Evolutionary conservation across 768 basidiomycete species (phyloP).

Genomic region (Pilatotrama ljubarskyi): DNA sequence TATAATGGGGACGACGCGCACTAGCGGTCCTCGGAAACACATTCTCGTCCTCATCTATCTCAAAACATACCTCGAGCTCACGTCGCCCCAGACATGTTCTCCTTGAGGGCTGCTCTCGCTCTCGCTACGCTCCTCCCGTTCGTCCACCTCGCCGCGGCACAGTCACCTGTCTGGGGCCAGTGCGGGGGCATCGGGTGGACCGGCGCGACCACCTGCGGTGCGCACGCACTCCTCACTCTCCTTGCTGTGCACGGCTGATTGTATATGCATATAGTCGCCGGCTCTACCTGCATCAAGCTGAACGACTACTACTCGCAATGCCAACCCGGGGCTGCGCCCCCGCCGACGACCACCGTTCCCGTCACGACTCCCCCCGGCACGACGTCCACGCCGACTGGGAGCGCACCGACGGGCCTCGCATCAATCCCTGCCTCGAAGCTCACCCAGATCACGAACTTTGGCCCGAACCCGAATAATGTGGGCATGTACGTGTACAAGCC

Average conservation of each 20-base stretch:
- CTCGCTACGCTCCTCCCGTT: conserved; percentile 29
- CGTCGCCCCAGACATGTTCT: neutral
- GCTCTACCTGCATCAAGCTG: conserved; percentile 34
- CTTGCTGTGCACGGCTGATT: conserved; percentile 35
- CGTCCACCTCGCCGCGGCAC: conserved; percentile 23
- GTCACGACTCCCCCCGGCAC: neutral
- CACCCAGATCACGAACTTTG: conserved; percentile 42
- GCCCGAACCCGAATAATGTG: conserved; percentile 52
- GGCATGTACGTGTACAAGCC: conserved; percentile 42
- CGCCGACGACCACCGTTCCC: neutral
- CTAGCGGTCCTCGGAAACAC: too few relatives aligned
- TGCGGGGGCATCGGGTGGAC: conserved; percentile 39
- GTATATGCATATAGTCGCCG: conserved; percentile 27
- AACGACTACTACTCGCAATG: conserved; percentile 48
- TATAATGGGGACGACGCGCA: too few relatives aligned
- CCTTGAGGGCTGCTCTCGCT: neutral
- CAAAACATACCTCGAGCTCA: too few relatives aligned
- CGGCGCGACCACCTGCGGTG: conserved; percentile 37
- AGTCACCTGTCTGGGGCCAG: conserved; percentile 29
- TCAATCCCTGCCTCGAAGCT: conserved; percentile 9
- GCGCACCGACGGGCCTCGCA: conserved; percentile 8
- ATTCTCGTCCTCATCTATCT: too few relatives aligned
- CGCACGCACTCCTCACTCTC: neutral
- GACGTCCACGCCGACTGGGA: neutral
- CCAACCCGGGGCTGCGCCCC: conserved; percentile 28